Base-by-base conservation (phyloP, 1,139 yeast genomes). In the Suhomyces anneliseae region DNA sequence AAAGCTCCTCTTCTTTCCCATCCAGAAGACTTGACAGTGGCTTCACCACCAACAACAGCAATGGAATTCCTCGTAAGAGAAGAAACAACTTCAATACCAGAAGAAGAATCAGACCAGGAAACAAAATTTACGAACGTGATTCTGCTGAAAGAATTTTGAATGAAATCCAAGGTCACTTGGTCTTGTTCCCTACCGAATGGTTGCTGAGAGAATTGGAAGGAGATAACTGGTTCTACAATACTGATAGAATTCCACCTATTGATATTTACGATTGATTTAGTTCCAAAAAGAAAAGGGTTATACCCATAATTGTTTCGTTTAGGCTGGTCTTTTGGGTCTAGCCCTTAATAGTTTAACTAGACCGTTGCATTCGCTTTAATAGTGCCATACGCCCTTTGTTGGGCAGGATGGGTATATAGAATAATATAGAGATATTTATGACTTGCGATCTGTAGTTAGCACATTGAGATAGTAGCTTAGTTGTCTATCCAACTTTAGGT, bases 201-300 rank as follows among this genome's bases (percentile, higher is more conserved):
- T 76, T 95, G 43, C 74, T 81, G 59, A 80, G 84, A 51, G 99
- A 93, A 65, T 80, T 90, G 42, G 96, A 90, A 47, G 82, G 87
- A 6, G 93, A 89, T 26, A 93, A 95, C 61, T 93, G 98, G 98
- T 90, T 90, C 65, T 92, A 90, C 72, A 89, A 86, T 57, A 85
- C 95, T 45, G 99, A 93, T 63, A 82, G 96, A 61, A 74, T 93
- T 40, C 97, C 98, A 8, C 99, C 99, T 2, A 83, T 93, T 49
- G 98, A 93, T 64, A 93, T 93, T 46, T 93, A 88, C 66, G 96
- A 92, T 61, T 93, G 39, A 36, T 15, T 15, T 36, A 29, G 4
- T 19, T 19, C 4, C 24, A 19, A 19, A 19, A 19, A 19, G 6
- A 19, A 19, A 19, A 4, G 24, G 24, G 24, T 4, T 6, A 19